These are phyloP conservation scores for Penicillium sp. DNA, from an alignment of 2,329 filamentous ascomycete genomes.

Conservation along the genomic window DNA sequence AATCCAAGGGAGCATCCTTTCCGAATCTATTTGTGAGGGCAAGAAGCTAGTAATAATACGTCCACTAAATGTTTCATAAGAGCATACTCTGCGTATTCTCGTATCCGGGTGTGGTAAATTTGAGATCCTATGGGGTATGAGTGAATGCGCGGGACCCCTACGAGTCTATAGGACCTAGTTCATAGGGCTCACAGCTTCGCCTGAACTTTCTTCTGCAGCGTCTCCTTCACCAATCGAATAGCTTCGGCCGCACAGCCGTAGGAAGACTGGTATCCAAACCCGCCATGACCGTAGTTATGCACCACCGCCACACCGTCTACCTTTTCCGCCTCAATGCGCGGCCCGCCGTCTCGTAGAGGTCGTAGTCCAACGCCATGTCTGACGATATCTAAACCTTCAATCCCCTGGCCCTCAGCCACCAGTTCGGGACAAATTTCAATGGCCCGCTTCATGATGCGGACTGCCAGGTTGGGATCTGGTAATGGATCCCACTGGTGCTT, in stretches of 20 bases:
- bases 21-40: background rate
- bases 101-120: too few species aligned
- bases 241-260: conserved; percentile 74
- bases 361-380: conserved; percentile 82
- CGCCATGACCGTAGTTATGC: conserved; percentile 53
- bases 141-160: background rate
- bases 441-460: conserved; percentile 78
- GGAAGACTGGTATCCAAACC: conserved; percentile 66
- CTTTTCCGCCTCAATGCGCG: conserved; percentile 74
- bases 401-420: conserved; percentile 62
- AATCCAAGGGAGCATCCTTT: background rate
- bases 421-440: conserved; percentile 43
- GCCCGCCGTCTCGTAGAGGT: conserved; percentile 73
- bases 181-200: conserved; percentile 36
- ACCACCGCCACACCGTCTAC: conserved; percentile 62
- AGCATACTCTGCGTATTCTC: background rate
- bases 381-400: conserved; percentile 75
- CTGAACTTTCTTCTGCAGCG: conserved; percentile 35
- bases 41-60: background rate
- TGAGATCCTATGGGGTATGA: background rate
- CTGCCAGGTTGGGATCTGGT: conserved; percentile 78
- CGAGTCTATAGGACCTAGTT: background rate
- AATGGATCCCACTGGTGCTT: conserved; percentile 78
- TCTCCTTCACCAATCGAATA: conserved; percentile 68
- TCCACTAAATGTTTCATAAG: background rate